These are phyloP conservation scores for Aspergillus leporis DNA, from an alignment of 495 filamentous ascomycete species.

Conservation along the genomic window DNA sequence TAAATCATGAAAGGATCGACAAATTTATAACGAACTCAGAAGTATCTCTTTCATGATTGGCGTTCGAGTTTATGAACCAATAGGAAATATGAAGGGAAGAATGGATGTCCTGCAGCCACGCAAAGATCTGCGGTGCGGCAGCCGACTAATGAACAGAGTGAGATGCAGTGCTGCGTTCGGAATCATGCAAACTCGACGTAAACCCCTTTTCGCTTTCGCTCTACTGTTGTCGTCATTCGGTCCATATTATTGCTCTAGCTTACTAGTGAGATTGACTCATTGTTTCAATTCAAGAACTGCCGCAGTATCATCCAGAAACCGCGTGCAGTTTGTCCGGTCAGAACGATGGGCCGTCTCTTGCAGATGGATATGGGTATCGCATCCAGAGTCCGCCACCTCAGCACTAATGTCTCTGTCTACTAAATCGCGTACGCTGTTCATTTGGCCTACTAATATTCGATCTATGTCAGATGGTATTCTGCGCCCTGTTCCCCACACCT, in stretches of 20 bases:
- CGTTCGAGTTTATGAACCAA: too few species aligned
- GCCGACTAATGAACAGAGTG: background rate
- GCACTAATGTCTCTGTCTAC: background rate
- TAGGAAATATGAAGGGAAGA: too few species aligned
- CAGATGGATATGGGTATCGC: constrained; percentile 12
- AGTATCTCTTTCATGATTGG: too few species aligned
- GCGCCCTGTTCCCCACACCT: constrained; percentile 7
- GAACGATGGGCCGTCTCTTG: constrained; percentile 6
- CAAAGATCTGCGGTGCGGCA: background rate
- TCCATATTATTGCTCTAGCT: background rate
- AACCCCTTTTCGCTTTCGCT: constrained; percentile 1
- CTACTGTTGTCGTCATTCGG: background rate
- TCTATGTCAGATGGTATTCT: constrained; percentile 3
- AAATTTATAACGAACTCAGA: too few species aligned
- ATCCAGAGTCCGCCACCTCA: constrained; percentile 10
- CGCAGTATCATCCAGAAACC: constrained; percentile 6
- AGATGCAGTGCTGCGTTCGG: constrained; percentile 7
- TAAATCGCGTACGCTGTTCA: background rate
- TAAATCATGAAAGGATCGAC: too few species aligned
- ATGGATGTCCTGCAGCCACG: too few species aligned
- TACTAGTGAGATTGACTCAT: constrained; percentile 1
- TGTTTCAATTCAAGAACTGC: background rate
- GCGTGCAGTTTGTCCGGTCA: constrained; percentile 2
- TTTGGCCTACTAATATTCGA: constrained; percentile 3
- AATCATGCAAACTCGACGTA: constrained; percentile 8